Evolutionary conservation across 129 eudicot genomes (phyloP).

Genomic region (Chrysanthemum lavandulifolium): DNA sequence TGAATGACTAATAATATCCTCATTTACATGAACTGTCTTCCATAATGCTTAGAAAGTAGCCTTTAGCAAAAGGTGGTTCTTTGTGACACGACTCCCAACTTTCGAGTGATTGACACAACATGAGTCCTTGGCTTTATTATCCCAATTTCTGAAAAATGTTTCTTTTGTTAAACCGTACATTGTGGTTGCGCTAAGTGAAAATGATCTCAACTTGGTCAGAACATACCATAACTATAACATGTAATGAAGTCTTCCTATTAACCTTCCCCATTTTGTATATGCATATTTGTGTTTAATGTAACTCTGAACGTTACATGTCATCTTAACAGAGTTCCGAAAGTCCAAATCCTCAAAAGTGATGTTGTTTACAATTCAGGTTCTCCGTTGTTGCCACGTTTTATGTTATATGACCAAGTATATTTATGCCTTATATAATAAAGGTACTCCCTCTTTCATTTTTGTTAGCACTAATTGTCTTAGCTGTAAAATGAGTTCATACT

Average conservation of each 20-base stretch:
- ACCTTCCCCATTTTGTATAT: background rate
- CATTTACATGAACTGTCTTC: conserved; percentile 23
- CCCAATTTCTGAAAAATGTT: background rate
- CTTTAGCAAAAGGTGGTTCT: conserved; percentile 48
- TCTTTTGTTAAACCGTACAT: conserved; percentile 23
- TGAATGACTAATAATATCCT: too few relatives aligned
- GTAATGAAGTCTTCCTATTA: conserved; percentile 19
- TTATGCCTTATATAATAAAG: too few relatives aligned
- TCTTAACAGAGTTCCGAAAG: too few relatives aligned
- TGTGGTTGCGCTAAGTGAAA: too few relatives aligned
- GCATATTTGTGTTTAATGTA: background rate
- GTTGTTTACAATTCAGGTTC: too few relatives aligned
- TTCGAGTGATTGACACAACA: conserved; percentile 9
- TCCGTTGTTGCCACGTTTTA: too few relatives aligned
- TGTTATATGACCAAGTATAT: too few relatives aligned
- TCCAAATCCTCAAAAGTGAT: too few relatives aligned
- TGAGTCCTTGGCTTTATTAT: conserved; percentile 36
- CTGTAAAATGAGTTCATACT: too few relatives aligned
- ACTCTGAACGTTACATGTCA: too few relatives aligned
- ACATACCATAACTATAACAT: conserved; percentile 33
- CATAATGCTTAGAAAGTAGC: conserved; percentile 28
- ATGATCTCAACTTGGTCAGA: conserved; percentile 15
- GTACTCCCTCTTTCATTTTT: too few relatives aligned
- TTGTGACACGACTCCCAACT: background rate
- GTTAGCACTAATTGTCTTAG: too few relatives aligned